Conservation (phyloP, 192 early-diverging fungal genomes). For the Coemansia pectinata region DNA sequence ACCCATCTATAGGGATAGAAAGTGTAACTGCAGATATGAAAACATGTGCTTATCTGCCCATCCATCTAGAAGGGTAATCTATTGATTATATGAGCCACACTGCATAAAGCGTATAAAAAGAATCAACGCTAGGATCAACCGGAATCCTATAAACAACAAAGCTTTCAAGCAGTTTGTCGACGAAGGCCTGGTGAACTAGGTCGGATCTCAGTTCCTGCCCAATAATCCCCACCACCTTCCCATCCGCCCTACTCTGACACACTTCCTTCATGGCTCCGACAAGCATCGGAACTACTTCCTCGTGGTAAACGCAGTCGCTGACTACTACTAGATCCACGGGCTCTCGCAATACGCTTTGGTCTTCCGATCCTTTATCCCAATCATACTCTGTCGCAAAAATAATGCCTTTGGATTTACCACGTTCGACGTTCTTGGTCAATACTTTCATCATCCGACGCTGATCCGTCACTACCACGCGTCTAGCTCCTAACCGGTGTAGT, state of each 20-base stretch:
- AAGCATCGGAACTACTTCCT: slow-evolving; percentile 38
- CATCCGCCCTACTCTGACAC: slow-evolving; percentile 19
- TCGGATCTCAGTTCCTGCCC: slow-evolving; percentile 56
- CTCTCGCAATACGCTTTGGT: slow-evolving; percentile 15
- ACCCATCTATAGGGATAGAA: not conserved
- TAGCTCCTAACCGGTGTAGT: slow-evolving; percentile 35
- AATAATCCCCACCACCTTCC: slow-evolving; percentile 23
- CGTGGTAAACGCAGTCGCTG: slow-evolving; percentile 54
- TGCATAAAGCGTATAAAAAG: slow-evolving; percentile 24
- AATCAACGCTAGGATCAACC: slow-evolving; percentile 17
- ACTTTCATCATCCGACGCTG: slow-evolving; percentile 41
- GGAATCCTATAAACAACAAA: slow-evolving; percentile 40
- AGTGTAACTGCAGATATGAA: not conserved
- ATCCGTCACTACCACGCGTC: slow-evolving; percentile 36
- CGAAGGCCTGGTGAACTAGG: slow-evolving; percentile 43
- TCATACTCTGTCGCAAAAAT: slow-evolving; percentile 33
- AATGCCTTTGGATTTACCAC: not conserved
- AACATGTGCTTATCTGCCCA: not conserved
- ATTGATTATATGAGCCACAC: slow-evolving; percentile 26
- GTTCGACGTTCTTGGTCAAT: slow-evolving; percentile 26
- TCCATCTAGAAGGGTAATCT: not conserved
- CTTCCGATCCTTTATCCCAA: slow-evolving; percentile 31
- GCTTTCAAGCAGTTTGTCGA: slow-evolving; percentile 21
- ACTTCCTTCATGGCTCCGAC: slow-evolving; percentile 24
- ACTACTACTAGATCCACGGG: slow-evolving; percentile 37